Evolutionary conservation across 1,284 basidiomycete species (phyloP), one percentile per base, ranked within the genome.

Genomic region (Heterobasidion irregulare): DNA sequence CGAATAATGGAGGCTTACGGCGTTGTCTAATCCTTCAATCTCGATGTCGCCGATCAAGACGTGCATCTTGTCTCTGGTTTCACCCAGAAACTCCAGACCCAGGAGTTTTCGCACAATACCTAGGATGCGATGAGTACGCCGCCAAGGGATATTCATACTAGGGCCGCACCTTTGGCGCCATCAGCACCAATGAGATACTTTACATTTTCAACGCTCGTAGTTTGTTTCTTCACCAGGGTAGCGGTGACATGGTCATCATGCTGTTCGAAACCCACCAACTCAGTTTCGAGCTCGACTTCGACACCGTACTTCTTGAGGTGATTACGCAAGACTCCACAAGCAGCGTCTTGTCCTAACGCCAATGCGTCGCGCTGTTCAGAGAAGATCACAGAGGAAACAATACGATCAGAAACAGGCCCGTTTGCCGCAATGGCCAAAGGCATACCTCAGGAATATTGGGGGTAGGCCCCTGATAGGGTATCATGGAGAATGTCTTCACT

Each of bases 181-280:
- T 75, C 72, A 0, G 71, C 63, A 1, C 72, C 73, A 15, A 74
- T 59, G 0, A 75, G 50, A 47, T 63, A 72, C 1, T 56, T 54
- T 16, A 56, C 55, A 6, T 56, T 32, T n/a, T 65, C 50, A 2
- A 53, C 56, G 57, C 65, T 53, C 12, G 7, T 46, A 12, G 46
- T 26, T 12, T 51, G 47, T 8, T 16, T 9, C 33, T 47, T 52
- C 15, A 15, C 41, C 10, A 54, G 12, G 26, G n/a, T 15, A 8
- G 52, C 38, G 8, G 56, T 50, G 32, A 57, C 56, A 16, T 46
- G 46, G 35, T 43, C 38, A 2, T 54, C 35, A n/a, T 41, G 32
- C 49, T 57, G 47, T 13, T 57, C 52, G 38, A 53, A 49, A 1
- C 57, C 45, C 6, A 61, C 45, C 2, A 72, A 62, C 53, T 69